Conservation (phyloP, 768 basidiomycete genomes). For the Naematelia aurantialba region DNA sequence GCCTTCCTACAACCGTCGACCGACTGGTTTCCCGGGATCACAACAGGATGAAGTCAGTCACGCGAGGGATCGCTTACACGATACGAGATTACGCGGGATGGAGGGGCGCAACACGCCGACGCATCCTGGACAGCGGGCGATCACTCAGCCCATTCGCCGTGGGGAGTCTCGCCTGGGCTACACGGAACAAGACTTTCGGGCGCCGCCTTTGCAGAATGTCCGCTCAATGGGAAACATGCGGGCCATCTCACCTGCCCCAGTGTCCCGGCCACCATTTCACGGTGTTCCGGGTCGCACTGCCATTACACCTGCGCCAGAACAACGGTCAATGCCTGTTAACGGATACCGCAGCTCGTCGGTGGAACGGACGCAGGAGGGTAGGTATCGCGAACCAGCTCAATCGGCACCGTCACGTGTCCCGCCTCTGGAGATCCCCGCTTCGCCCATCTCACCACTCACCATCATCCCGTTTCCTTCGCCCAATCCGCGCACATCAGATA, state of each 20-base stretch:
- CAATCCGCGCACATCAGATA: constrained; percentile 9
- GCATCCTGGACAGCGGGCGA: too few species aligned
- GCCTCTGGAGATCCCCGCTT: constrained; percentile 8
- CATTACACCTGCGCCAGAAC: constrained; percentile 20
- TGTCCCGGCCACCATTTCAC: constrained; percentile 25
- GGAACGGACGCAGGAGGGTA: constrained; percentile 30
- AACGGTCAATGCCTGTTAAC: constrained; percentile 7
- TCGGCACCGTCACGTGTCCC: constrained; percentile 15
- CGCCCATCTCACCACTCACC: constrained; percentile 7
- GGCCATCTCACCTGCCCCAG: constrained; percentile 12
- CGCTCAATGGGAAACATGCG: constrained; percentile 42
- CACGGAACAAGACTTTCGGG: not conserved
- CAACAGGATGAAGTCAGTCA: constrained; percentile 25
- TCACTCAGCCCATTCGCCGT: too few species aligned
- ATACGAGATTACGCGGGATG: constrained; percentile 15
- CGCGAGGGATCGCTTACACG: constrained; percentile 27
- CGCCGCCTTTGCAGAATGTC: constrained; percentile 21
- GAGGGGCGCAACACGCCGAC: too few species aligned
- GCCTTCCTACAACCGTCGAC: too few species aligned
- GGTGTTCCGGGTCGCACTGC: constrained; percentile 21
- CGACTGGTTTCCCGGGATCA: constrained; percentile 28
- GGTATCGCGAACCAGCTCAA: constrained; percentile 33
- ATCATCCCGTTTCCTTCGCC: constrained; percentile 37
- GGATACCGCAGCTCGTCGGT: constrained; percentile 26
- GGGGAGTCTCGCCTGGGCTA: constrained; percentile 9